Conservation (phyloP, 2,329 filamentous ascomycete species). For the Chaetomium globosum region DNA sequence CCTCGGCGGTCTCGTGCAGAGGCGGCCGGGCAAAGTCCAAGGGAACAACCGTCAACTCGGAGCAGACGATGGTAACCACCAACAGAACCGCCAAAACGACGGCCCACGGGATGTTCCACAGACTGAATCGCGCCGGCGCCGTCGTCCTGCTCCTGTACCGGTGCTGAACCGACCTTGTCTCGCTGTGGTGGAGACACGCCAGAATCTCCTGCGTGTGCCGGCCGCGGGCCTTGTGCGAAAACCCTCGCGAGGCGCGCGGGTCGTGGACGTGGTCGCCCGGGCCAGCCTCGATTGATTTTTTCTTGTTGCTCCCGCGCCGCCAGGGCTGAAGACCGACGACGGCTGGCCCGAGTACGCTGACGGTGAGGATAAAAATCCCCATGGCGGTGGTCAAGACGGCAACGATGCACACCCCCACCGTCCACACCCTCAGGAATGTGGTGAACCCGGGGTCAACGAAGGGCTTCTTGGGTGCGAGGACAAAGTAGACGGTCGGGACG, state of each 20-base stretch:
- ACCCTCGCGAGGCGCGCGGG: constrained; percentile 25
- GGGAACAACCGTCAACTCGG: constrained; percentile 34
- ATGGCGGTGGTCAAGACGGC: constrained; percentile 35
- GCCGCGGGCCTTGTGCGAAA: constrained; percentile 30
- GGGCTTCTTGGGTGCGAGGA: constrained; percentile 36
- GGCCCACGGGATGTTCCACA: constrained; percentile 36
- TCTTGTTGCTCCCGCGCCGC: constrained; percentile 15
- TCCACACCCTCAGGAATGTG: constrained; percentile 35
- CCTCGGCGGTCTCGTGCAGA: constrained; percentile 36
- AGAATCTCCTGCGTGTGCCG: constrained; percentile 36
- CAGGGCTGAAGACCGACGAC: constrained; percentile 20
- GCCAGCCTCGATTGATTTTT: constrained; percentile 27
- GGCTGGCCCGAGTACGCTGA: constrained; percentile 30
- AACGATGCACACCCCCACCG: constrained; percentile 34
- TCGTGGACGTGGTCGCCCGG: constrained; percentile 18
- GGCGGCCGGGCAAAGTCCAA: constrained; percentile 36
- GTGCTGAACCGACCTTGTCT: constrained; percentile 30
- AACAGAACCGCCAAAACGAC: constrained; percentile 33
- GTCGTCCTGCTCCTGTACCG: constrained; percentile 31
- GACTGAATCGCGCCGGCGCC: constrained; percentile 30
- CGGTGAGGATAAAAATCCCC: constrained; percentile 30
- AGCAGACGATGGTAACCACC: constrained; percentile 29
- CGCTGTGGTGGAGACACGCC: constrained; percentile 31
- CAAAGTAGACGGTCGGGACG: constrained; percentile 36
- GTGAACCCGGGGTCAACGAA: constrained; percentile 32